Conservation (phyloP, 441 rosid genomes). For the Croton laevigatus region DNA sequence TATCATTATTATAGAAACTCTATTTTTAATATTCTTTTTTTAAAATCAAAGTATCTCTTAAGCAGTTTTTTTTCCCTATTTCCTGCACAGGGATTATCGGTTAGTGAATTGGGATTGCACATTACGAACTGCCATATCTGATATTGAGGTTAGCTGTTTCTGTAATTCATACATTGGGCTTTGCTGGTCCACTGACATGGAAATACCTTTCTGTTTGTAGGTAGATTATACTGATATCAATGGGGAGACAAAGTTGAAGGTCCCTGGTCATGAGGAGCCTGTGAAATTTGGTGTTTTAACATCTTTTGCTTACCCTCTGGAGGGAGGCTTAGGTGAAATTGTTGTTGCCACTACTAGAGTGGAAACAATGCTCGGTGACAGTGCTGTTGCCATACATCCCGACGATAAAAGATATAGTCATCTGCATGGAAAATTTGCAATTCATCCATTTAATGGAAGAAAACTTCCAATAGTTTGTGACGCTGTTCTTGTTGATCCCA, state of each 20-base stretch:
- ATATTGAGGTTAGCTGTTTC: conserved; percentile 62
- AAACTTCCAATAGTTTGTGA: conserved; percentile 82
- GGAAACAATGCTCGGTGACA: conserved; percentile 99
- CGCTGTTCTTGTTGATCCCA: conserved; percentile 78
- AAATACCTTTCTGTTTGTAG: conserved; percentile 38
- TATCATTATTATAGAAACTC: neutral
- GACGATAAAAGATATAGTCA: conserved; percentile 73
- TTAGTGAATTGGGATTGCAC: conserved; percentile 93
- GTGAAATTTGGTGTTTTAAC: conserved; percentile 91
- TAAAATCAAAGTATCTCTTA: neutral
- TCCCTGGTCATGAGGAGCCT: conserved; percentile 81
- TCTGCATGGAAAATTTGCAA: conserved; percentile 81
- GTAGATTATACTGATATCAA: conserved; percentile 80
- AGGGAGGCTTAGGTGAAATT: conserved; percentile 77
- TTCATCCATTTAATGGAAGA: conserved; percentile 92
- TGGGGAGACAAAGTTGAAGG: conserved; percentile 52
- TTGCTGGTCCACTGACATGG: conserved; percentile 21
- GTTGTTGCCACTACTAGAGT: conserved; percentile 96
- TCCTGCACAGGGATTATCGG: conserved; percentile 63
- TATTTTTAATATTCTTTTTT: neutral
- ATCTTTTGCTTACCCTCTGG: conserved; percentile 89
- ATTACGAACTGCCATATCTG: conserved; percentile 84
- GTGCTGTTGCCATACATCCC: conserved; percentile 94
- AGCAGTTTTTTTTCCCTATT: conserved; percentile 1
- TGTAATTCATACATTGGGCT: conserved; percentile 17